phyloP scores from a whole-genome alignment of 2,329 filamentous ascomycete species.

The Colletotrichum siamense region DNA sequence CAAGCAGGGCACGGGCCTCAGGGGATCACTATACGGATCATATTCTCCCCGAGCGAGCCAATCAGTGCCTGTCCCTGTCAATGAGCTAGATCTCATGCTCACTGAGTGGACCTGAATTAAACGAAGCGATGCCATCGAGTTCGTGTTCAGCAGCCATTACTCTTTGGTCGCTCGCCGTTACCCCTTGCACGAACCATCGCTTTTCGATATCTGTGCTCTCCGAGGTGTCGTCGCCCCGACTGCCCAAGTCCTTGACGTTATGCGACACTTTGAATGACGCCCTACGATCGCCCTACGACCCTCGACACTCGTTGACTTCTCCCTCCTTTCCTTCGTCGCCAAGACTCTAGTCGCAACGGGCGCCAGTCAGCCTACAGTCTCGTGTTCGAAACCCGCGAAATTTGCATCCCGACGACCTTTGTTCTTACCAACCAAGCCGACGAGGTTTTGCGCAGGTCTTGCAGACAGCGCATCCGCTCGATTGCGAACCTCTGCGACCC shows the following conservation, averaged over 20 bases:
- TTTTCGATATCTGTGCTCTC: background rate
- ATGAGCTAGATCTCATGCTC: slow-evolving; percentile 7
- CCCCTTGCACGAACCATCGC: slow-evolving; percentile 2
- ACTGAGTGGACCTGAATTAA: slow-evolving; percentile 19
- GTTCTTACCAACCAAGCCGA: background rate
- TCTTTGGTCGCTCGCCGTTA: background rate
- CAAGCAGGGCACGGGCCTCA: background rate
- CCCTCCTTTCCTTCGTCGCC: slow-evolving; percentile 6
- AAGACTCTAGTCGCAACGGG: slow-evolving; percentile 16
- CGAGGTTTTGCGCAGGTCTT: background rate
- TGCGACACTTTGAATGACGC: slow-evolving; percentile 11
- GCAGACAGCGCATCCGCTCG: background rate
- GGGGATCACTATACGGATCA: slow-evolving; percentile 9
- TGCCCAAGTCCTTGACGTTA: background rate
- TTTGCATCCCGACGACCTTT: background rate
- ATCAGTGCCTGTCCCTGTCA: background rate
- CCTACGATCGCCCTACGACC: background rate
- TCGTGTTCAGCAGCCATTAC: slow-evolving; percentile 11
- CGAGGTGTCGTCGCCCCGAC: background rate
- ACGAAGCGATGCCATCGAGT: slow-evolving; percentile 12
- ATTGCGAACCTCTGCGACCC: background rate
- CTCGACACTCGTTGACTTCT: slow-evolving; percentile 11
- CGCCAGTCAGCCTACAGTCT: slow-evolving; percentile 13
- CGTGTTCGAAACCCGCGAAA: slow-evolving; percentile 1
- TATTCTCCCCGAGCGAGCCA: slow-evolving; percentile 11